Base-by-base conservation (phyloP, 257 asterid species). In the Solanum chiquidenum region DNA sequence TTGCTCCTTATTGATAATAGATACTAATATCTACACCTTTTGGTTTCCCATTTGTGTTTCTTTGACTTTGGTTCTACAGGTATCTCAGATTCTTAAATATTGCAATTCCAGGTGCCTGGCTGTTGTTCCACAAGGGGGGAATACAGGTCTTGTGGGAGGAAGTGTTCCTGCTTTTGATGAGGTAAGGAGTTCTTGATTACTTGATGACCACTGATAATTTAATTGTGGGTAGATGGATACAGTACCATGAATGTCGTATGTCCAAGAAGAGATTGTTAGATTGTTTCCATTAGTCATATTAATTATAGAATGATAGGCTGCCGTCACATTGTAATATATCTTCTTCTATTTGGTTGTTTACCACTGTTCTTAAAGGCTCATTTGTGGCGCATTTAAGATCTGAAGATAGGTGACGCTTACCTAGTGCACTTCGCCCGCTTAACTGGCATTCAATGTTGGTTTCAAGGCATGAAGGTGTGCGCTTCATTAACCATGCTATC, bases 81-180 rank as follows among this genome's bases (percentile, higher is more conserved):
- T 95, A 83, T 95, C 99, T 83, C 95, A 92, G 94, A 93, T 95
- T 91, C 99, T 97, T 88, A 91, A 91, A 83, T 94, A 97, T 92
- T 97, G 99, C 90, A 94, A 93, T 90, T 92, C 98, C 86, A 93
- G 98, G 90, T 86, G 93, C 92, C 92, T 97, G 88, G 98, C 99
- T 85, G 98, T 95, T 93, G 99, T 95, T 87, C 99, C 99, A 34
- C 99, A 97, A 93, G 99, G 99, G 83, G 99, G 99, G 88, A 97
- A 97, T 90, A 97, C 98, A 52, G 98, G 99, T 86, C 98, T 97
- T 88, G 99, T 97, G 89, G 99, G 99, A 92, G 99, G 99, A 87
- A 97, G 99, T 76, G 93, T 97, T 74, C 99, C 99, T 52, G 98
- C 96, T 88, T 93, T 92, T 92, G 99, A 97, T 88, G 99, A 97